Evolutionary conservation across 345 rosid genomes (phyloP).

Genomic region (Ceriops decandra): DNA sequence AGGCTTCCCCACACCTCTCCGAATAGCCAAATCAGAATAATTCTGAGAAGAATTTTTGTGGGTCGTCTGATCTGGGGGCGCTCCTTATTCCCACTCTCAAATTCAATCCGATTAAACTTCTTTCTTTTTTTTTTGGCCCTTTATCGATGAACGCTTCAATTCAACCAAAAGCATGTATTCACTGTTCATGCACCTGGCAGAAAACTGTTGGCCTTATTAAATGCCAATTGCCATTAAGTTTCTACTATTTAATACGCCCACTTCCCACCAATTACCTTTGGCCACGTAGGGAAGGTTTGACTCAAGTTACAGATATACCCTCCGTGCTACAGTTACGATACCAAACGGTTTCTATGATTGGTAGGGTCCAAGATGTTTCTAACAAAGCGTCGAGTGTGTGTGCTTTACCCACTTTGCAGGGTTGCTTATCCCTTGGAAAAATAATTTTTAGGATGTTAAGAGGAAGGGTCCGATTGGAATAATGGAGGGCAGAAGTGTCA

Average conservation of each 20-base stretch:
- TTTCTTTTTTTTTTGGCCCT: too few relatives aligned
- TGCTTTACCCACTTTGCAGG: too few relatives aligned
- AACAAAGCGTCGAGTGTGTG: too few relatives aligned
- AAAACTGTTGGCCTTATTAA: neutral
- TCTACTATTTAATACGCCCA: neutral
- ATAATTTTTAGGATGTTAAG: too few relatives aligned
- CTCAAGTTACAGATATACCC: neutral
- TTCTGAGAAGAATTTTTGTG: neutral
- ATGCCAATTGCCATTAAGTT: neutral
- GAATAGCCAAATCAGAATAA: neutral
- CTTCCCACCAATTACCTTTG: neutral
- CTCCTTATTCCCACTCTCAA: neutral
- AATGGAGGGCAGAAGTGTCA: slow-evolving; percentile 8
- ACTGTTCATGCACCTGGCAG: too few relatives aligned
- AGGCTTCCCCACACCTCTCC: neutral
- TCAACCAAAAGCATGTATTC: too few relatives aligned
- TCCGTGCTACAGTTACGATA: neutral
- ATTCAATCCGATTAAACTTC: too few relatives aligned
- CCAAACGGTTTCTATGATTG: neutral
- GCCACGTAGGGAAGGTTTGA: neutral
- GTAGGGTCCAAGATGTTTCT: neutral
- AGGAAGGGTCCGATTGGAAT: neutral
- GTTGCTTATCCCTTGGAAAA: too few relatives aligned
- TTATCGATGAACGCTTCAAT: too few relatives aligned
- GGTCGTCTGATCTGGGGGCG: neutral